Evolutionary conservation across 2,329 filamentous ascomycete species (phyloP).

Genomic region (Aciculosporium take): DNA sequence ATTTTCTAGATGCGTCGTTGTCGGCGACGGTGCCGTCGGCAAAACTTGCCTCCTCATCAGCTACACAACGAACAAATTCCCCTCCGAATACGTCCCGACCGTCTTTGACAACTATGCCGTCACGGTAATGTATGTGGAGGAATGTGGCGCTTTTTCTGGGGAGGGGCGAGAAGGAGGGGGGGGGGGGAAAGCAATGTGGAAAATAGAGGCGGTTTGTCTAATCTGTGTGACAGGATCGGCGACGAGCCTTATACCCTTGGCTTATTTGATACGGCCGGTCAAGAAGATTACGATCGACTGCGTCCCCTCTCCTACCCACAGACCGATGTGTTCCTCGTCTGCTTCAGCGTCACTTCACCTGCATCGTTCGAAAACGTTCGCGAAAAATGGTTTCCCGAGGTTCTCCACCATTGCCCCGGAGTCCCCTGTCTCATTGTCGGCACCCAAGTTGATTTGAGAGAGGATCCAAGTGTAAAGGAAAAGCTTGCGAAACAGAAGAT

Average conservation of each 20-base stretch:
- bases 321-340: slow-evolving; percentile 97
- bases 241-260: slow-evolving; percentile 97
- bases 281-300: slow-evolving; percentile 98
- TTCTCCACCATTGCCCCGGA: slow-evolving; percentile 95
- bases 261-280: slow-evolving; percentile 94
- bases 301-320: slow-evolving; percentile 95
- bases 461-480: slow-evolving; percentile 73
- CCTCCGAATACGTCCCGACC: slow-evolving; percentile 97
- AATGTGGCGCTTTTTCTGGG: neutral
- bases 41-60: slow-evolving; percentile 98
- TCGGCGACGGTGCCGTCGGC: slow-evolving; percentile 97
- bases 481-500: slow-evolving; percentile 96
- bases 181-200: neutral
- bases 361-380: slow-evolving; percentile 98
- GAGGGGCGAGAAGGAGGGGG: no score
- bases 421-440: slow-evolving; percentile 96
- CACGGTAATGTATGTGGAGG: slow-evolving; percentile 81
- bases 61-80: slow-evolving; percentile 99
- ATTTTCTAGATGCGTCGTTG: slow-evolving; percentile 77
- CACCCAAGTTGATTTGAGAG: slow-evolving; percentile 90
- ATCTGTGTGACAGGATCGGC: slow-evolving; percentile 59
- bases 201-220: slow-evolving; percentile 3
- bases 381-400: slow-evolving; percentile 98
- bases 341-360: slow-evolving; percentile 94
- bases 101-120: slow-evolving; percentile 99